Percentiles rank a stretch among this genome's conserved stretches.
Evolutionary conservation across 2,329 filamentous ascomycete species (phyloP).

Genomic region (Fusarium decemcellulare): DNA sequence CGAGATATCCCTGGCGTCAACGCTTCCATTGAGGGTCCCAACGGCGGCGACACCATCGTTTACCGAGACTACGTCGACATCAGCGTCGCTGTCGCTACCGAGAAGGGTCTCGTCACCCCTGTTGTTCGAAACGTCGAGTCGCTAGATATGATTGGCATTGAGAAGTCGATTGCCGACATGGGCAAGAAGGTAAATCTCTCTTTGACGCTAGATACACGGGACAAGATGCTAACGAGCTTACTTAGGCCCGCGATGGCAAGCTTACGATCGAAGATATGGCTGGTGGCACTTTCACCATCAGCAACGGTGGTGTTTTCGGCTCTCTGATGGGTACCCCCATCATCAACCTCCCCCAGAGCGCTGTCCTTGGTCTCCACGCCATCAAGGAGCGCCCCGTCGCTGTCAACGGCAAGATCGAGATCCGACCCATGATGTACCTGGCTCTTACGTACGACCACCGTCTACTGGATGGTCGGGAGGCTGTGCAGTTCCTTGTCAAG

Average conservation of each 20-base stretch:
- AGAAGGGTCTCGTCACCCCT: slow-evolving; percentile 97
- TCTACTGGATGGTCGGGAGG: slow-evolving; percentile 93
- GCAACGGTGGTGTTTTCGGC: slow-evolving; percentile 96
- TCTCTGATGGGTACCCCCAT: slow-evolving; percentile 98
- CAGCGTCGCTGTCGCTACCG: slow-evolving; percentile 95
- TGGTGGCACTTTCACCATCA: slow-evolving; percentile 97
- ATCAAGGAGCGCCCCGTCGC: slow-evolving; percentile 95
- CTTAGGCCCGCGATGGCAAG: slow-evolving; percentile 88
- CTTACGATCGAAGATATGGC: slow-evolving; percentile 99
- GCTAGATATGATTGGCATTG: slow-evolving; percentile 90
- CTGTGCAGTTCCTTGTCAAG: slow-evolving; percentile 96
- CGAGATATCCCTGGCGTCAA: slow-evolving; percentile 95
- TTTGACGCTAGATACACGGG: background rate
- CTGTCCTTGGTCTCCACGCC: slow-evolving; percentile 92
- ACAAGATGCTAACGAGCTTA: slow-evolving; percentile 4
- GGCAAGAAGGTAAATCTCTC: slow-evolving; percentile 84
- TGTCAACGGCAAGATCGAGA: slow-evolving; percentile 93
- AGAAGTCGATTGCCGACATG: slow-evolving; percentile 91
- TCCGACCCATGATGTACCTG: slow-evolving; percentile 99
- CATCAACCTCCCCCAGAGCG: slow-evolving; percentile 96
- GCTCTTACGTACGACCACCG: slow-evolving; percentile 98
- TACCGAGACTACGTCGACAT: slow-evolving; percentile 99
- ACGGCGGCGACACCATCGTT: slow-evolving; percentile 96
- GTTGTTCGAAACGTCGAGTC: slow-evolving; percentile 94
- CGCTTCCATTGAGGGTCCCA: slow-evolving; percentile 95